Conservation (phyloP, 768 basidiomycete species). For the Xerocomus spinulosus region DNA sequence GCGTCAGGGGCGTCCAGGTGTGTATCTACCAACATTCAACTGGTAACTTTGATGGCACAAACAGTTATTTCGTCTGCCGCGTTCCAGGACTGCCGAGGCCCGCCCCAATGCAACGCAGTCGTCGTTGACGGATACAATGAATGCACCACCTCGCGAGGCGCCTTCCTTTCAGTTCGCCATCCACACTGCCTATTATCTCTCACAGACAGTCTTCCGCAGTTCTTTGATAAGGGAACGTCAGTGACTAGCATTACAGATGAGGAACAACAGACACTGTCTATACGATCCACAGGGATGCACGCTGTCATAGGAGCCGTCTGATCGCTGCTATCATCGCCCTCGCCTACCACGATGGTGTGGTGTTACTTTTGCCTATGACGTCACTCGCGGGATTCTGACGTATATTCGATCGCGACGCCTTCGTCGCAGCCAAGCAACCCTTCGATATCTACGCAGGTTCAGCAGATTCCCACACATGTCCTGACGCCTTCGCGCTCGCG, state of each 20-base stretch:
- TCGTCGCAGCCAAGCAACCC: conserved; percentile 9
- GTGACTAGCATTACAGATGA: not conserved
- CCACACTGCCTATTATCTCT: not conserved
- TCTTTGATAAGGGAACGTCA: not conserved
- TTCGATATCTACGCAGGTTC: not conserved
- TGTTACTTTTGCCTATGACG: not conserved
- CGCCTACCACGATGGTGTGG: no score
- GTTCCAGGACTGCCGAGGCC: not conserved
- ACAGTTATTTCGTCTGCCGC: conserved; percentile 70
- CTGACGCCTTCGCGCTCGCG: no score
- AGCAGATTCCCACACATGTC: conserved; percentile 4
- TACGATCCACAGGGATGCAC: not conserved
- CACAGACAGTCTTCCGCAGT: not conserved
- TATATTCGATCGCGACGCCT: not conserved
- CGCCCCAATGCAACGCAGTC: not conserved
- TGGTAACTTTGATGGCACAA: not conserved
- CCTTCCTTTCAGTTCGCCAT: conserved; percentile 1
- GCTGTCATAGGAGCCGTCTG: conserved; percentile 24
- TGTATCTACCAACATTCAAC: conserved; percentile 17
- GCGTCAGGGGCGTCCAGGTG: conserved; percentile 88
- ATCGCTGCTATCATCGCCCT: no score
- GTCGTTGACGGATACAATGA: not conserved
- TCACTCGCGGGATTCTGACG: conserved; percentile 6
- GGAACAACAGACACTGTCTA: not conserved
- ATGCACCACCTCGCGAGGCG: not conserved